Percentiles rank a stretch among this genome's conserved stretches.
Conservation (phyloP, 306 rosid species). For the Boehmeria nivea region DNA sequence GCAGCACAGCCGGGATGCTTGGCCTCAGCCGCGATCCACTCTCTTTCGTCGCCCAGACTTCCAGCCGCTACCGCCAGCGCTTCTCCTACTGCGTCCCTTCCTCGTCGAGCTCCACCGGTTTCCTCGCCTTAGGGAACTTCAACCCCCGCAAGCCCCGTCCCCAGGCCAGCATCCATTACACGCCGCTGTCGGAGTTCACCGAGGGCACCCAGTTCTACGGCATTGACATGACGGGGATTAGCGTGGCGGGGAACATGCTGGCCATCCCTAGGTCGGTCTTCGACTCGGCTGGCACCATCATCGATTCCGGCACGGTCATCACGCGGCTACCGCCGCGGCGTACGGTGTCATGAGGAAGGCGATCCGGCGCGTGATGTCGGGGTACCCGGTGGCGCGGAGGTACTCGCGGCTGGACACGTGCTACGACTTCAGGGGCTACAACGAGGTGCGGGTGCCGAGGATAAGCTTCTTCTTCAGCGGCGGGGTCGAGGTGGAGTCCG, state of each 20-base stretch:
- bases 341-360: constrained; percentile 31
- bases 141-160: not conserved
- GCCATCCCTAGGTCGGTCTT: constrained; percentile 35
- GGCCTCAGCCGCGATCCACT: constrained; percentile 65
- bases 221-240: constrained; percentile 32
- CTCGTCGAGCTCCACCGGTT: constrained; percentile 38
- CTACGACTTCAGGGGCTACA: constrained; percentile 36
- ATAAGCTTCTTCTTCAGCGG: constrained; percentile 35
- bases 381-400: constrained; percentile 23
- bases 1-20: constrained; percentile 52
- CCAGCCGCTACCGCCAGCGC: constrained; percentile 30
- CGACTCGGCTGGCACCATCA: constrained; percentile 40
- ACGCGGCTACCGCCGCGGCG: constrained; percentile 55
- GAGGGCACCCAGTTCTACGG: constrained; percentile 37
- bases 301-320: constrained; percentile 79
- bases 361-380: constrained; percentile 36
- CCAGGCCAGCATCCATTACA: constrained; percentile 29
- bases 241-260: constrained; percentile 31
- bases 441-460: constrained; percentile 24
- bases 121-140: constrained; percentile 40
- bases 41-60: constrained; percentile 58
- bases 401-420: constrained; percentile 59
- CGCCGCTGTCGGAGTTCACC: constrained; percentile 34
- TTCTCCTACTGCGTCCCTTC: constrained; percentile 75
- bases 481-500: constrained; percentile 24